These are phyloP conservation scores for Ceratobasidium sp. DNA, from an alignment of 1,284 basidiomycete genomes.

Conservation along the genomic window DNA sequence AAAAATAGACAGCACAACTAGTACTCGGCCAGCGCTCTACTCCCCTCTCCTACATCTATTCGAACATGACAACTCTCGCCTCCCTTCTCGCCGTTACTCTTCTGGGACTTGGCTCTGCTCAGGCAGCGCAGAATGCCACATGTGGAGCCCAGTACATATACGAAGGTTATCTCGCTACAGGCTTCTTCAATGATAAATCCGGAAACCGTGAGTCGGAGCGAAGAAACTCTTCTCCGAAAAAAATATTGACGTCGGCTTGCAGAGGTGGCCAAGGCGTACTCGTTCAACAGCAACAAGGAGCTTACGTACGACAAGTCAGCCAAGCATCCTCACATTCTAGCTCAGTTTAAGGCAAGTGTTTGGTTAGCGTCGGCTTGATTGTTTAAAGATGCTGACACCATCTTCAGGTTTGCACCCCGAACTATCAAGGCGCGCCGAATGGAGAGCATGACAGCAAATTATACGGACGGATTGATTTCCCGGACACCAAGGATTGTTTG, in stretches of 20 bases:
- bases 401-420: conserved; percentile 3
- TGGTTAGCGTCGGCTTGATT: neutral
- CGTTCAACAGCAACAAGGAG: neutral
- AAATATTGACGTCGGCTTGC: neutral
- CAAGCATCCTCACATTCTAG: conserved; percentile 5
- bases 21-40: neutral
- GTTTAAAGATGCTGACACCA: neutral
- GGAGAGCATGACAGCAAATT: neutral
- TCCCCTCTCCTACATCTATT: neutral
- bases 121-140: neutral
- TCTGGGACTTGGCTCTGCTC: neutral
- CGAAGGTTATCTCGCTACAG: neutral
- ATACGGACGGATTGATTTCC: conserved; percentile 8
- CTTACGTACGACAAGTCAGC: conserved; percentile 2
- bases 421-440: neutral
- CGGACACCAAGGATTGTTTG: conserved; percentile 12
- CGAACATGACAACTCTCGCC: neutral
- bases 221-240: neutral
- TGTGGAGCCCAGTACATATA: neutral
- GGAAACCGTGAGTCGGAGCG: neutral
- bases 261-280: neutral
- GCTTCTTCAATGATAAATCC: neutral
- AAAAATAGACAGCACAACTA: neutral
- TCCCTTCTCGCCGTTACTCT: neutral
- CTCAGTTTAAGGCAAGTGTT: neutral